These are phyloP conservation scores for Gamarada debralockiae DNA, from an alignment of 495 filamentous ascomycete genomes.

Conservation along the genomic window DNA sequence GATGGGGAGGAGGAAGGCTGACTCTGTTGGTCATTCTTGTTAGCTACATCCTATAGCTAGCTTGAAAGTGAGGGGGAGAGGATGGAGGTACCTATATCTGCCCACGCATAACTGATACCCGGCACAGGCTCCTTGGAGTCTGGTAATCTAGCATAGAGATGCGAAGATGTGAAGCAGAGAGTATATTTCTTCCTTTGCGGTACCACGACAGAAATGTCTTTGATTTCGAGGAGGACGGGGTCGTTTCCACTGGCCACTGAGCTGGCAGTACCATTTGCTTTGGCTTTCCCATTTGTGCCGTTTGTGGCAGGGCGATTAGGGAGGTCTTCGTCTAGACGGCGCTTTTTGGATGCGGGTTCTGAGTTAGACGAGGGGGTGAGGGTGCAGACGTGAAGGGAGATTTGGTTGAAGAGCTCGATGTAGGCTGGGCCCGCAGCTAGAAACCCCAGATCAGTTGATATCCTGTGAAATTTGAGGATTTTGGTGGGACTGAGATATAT, in stretches of 20 bases:
- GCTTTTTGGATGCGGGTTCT: constrained; percentile 38
- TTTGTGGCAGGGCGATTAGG: constrained; percentile 18
- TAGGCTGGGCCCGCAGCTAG: constrained; percentile 20
- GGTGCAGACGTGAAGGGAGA: constrained; percentile 43
- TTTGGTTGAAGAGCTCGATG: constrained; percentile 49
- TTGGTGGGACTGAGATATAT: no score
- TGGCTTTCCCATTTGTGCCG: constrained; percentile 15
- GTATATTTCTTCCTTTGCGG: constrained; percentile 92
- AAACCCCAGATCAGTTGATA: not conserved
- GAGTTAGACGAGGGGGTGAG: constrained; percentile 33
- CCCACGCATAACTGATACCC: constrained; percentile 60
- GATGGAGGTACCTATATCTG: constrained; percentile 63
- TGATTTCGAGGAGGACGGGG: constrained; percentile 53
- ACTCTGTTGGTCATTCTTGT: constrained; percentile 45
- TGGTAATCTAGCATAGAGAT: constrained; percentile 65
- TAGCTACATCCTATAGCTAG: constrained; percentile 14
- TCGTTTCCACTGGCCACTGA: constrained; percentile 31
- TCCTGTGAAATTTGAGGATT: no score
- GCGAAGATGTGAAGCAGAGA: constrained; percentile 63
- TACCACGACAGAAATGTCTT: constrained; percentile 70
- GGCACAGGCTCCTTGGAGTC: constrained; percentile 63
- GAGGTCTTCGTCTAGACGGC: constrained; percentile 43
- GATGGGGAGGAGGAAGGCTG: constrained; percentile 77
- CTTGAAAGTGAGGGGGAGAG: not conserved
- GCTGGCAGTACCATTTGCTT: constrained; percentile 3